Evolutionary conservation across 2,329 filamentous ascomycete genomes (phyloP).

Genomic region (Fusarium multiceps): DNA sequence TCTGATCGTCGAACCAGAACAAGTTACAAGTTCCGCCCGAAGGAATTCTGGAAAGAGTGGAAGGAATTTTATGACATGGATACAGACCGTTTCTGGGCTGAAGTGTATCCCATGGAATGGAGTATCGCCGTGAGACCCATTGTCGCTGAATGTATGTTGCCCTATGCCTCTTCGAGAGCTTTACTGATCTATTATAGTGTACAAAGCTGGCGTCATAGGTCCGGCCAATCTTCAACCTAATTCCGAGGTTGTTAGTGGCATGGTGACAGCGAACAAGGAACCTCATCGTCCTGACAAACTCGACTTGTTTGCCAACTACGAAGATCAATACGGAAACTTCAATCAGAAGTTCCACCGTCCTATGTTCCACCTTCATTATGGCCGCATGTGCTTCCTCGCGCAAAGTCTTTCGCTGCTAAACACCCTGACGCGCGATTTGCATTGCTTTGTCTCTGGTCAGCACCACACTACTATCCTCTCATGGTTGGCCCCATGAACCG

Average conservation of each 20-base stretch:
- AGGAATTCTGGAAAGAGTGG: conserved; percentile 43
- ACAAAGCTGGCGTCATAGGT: conserved; percentile 40
- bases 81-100: conserved; percentile 21
- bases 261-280: conserved; percentile 39
- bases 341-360: conserved; percentile 1
- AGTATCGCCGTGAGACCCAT: conserved; percentile 44
- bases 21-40: conserved; percentile 41
- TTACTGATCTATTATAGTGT: conserved; percentile 40
- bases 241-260: conserved; percentile 31
- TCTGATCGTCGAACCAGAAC: conserved; percentile 42
- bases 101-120: conserved; percentile 46
- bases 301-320: conserved; percentile 47
- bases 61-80: conserved; percentile 25
- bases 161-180: rapidly evolving
- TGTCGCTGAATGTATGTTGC: conserved; percentile 36
- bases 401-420: conserved; percentile 18
- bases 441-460: conserved; percentile 45
- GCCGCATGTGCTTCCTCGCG: conserved; percentile 37
- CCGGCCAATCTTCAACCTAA: conserved; percentile 40
- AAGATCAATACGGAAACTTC: conserved; percentile 38
- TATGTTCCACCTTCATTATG: conserved; percentile 37
- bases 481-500: conserved; percentile 43
- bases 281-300: conserved; percentile 43
- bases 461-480: conserved; percentile 47
- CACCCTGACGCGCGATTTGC: conserved; percentile 41